phyloP scores from a whole-genome alignment of 2,329 filamentous ascomycete species.

The Trichoderma asperellum region DNA sequence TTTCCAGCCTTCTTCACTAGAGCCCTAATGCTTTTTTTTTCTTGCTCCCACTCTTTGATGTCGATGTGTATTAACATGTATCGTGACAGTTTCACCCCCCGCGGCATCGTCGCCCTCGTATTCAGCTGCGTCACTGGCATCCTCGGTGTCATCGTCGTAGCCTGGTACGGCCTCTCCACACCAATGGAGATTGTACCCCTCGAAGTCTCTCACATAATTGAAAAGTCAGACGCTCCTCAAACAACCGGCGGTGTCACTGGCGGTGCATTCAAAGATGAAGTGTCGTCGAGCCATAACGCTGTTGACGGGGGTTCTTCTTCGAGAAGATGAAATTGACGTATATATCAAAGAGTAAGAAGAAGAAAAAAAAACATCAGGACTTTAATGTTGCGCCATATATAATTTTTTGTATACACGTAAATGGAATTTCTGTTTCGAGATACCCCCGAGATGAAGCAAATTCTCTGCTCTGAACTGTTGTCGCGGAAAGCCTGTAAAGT shows the following conservation, averaged over 20 bases:
- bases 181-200: conserved; percentile 30
- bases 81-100: conserved; percentile 62
- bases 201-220: conserved; percentile 24
- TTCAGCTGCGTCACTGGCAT: conserved; percentile 73
- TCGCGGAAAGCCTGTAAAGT: background rate
- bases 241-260: background rate
- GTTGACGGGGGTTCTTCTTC: background rate
- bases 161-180: conserved; percentile 61
- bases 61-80: background rate
- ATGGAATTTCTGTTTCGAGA: conserved; percentile 2
- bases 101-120: conserved; percentile 73
- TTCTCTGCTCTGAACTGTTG: background rate
- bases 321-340: conserved; percentile 2
- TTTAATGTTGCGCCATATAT: conserved; percentile 14
- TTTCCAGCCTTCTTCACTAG: background rate
- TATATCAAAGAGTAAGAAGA: too few relatives aligned
- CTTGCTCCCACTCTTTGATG: background rate
- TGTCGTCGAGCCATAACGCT: background rate
- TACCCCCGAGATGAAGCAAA: conserved; percentile 1
- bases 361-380: background rate
- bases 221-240: conserved; percentile 21
- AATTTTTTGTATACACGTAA: background rate
- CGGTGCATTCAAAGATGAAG: background rate
- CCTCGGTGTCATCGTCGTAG: conserved; percentile 68
- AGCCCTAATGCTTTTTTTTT: background rate